Conservation (phyloP, 179 eudicot genomes). For the Camellia oleifera region DNA sequence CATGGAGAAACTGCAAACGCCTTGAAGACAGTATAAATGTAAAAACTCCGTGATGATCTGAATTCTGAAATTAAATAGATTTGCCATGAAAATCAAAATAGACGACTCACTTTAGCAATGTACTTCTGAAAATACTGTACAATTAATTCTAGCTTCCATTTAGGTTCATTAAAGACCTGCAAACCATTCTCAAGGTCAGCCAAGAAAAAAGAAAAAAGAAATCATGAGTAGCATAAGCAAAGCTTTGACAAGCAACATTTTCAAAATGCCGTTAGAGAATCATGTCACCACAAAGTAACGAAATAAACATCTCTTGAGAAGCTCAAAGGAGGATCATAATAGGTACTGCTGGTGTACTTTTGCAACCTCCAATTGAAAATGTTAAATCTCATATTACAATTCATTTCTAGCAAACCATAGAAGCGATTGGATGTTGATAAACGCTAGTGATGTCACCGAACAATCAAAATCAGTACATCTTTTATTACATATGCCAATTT, state of each 20-base stretch:
- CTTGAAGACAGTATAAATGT: not conserved
- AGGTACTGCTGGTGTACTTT: not conserved
- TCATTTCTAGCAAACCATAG: not conserved
- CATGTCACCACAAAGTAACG: not conserved
- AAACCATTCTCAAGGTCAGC: conserved; percentile 17
- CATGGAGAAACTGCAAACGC: not conserved
- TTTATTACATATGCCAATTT: too few species aligned
- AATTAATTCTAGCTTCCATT: conserved; percentile 70
- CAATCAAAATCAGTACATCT: not conserved
- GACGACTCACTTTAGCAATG: conserved; percentile 57
- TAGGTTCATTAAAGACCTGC: conserved; percentile 74
- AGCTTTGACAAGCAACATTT: not conserved
- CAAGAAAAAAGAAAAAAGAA: not conserved
- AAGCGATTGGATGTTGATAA: not conserved
- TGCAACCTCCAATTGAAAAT: not conserved
- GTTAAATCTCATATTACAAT: not conserved
- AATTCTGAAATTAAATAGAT: not conserved
- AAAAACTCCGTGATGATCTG: not conserved
- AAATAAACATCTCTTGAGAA: not conserved
- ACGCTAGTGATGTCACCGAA: not conserved
- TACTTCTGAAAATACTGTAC: conserved; percentile 76
- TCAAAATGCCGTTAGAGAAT: not conserved
- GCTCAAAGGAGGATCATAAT: conserved; percentile 6
- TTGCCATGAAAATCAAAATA: not conserved
- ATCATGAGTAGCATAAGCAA: not conserved